Evolutionary conservation across 768 basidiomycete genomes (phyloP).

Genomic region (Lyophyllum shimeji): DNA sequence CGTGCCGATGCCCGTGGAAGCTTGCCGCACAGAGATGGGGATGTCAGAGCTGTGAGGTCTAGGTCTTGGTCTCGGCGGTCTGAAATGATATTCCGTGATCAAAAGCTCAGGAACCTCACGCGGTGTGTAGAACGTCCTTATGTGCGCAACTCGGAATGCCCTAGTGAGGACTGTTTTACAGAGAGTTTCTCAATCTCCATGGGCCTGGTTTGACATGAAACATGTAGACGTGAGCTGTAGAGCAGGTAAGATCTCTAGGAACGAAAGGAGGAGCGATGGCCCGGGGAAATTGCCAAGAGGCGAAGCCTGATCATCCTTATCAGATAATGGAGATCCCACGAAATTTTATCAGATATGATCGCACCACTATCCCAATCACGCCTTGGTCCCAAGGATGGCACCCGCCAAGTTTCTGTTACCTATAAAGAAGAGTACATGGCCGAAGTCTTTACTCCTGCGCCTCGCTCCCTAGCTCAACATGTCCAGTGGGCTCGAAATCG

Average conservation of each 20-base stretch:
- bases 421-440: conserved; percentile 10
- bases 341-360: conserved; percentile 24
- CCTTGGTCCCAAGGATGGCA: conserved; percentile 11
- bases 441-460: not conserved
- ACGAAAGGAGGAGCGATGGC: not conserved
- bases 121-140: not conserved
- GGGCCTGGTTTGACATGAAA: not conserved
- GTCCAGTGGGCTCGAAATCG: conserved; percentile 2
- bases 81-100: not conserved
- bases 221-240: not conserved
- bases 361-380: conserved; percentile 3
- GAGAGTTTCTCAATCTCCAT: no score
- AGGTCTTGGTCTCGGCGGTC: not conserved
- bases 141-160: no score
- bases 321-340: conserved; percentile 18
- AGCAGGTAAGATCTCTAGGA: not conserved
- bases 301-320: no score
- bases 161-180: no score
- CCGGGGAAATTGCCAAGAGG: conserved; percentile 11
- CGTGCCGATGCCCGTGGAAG: not conserved
- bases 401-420: not conserved
- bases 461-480: conserved; percentile 5
- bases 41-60: not conserved
- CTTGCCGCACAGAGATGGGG: not conserved
- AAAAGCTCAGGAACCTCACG: not conserved